Conservation (phyloP, 805 yeast species). For the Grigorovia jiainica region DNA sequence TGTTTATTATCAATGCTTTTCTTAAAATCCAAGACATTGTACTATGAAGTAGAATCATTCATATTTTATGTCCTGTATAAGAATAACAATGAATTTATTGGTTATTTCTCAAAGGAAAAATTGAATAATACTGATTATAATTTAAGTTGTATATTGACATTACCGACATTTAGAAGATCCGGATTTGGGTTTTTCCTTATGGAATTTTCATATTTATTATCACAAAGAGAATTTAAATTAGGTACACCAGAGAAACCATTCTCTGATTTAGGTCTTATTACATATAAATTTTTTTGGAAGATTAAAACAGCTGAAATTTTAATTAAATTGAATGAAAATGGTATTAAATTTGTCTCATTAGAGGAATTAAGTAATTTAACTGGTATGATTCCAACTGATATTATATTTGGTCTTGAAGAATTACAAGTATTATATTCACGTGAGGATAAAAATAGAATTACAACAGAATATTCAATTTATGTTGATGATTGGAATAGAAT, state of each 20-base stretch:
- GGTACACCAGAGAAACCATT: conserved; percentile 97
- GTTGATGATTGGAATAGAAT: conserved; percentile 31
- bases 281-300: conserved; percentile 86
- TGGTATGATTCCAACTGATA: conserved; percentile 83
- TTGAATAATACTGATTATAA: conserved; percentile 68
- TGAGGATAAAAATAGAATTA: conserved; percentile 36
- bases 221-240: conserved; percentile 59
- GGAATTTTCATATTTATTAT: conserved; percentile 76
- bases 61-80: conserved; percentile 80
- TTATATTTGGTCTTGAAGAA: conserved; percentile 76
- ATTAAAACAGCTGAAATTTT: conserved; percentile 43
- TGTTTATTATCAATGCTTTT: conserved; percentile 86
- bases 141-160: conserved; percentile 80
- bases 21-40: conserved; percentile 81
- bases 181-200: conserved; percentile 87
- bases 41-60: conserved; percentile 93
- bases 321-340: conserved; percentile 4
- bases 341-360: conserved; percentile 35
- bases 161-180: conserved; percentile 77
- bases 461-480: conserved; percentile 11
- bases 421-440: conserved; percentile 42
- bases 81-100: conserved; percentile 48
- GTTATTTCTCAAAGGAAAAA: conserved; percentile 86
- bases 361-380: conserved; percentile 56
- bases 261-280: conserved; percentile 72